Percentiles rank a stretch among this genome's conserved stretches.
Conservation (phyloP, 129 eudicot genomes). For the Centella asiatica region DNA sequence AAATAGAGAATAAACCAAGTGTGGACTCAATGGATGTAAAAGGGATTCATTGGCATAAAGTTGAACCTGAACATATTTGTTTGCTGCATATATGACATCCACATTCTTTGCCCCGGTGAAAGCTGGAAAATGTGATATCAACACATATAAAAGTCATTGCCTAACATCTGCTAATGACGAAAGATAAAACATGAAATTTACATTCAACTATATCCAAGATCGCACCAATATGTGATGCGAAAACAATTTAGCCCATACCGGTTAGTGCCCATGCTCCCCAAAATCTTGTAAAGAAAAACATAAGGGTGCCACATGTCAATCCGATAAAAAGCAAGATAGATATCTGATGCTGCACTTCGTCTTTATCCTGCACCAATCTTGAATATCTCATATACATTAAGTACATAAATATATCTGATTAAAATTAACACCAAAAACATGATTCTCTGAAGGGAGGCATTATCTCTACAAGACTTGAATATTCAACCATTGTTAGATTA, state of each 20-base stretch:
- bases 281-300: constrained; percentile 68
- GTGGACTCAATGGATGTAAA: no score
- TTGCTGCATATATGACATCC: constrained; percentile 70
- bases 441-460: neutral
- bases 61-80: constrained; percentile 85
- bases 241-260: constrained; percentile 26
- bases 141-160: constrained; percentile 15
- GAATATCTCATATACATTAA: constrained; percentile 9
- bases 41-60: constrained; percentile 7
- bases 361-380: constrained; percentile 59
- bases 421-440: neutral
- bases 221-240: neutral
- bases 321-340: constrained; percentile 80
- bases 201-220: neutral
- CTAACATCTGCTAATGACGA: constrained; percentile 12
- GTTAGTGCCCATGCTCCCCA: constrained; percentile 52
- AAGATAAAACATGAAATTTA: neutral
- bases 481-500: no score
- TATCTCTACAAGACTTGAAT: no score
- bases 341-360: constrained; percentile 88
- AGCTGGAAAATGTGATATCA: constrained; percentile 41
- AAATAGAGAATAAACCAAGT: neutral
- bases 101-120: constrained; percentile 73
- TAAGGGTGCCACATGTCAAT: constrained; percentile 41
- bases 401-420: neutral